A percentile compares a stretch with the other conserved stretches of the same genome.
phyloP scores from a whole-genome alignment of 2,329 filamentous ascomycete genomes.

The Venturia effusa region DNA sequence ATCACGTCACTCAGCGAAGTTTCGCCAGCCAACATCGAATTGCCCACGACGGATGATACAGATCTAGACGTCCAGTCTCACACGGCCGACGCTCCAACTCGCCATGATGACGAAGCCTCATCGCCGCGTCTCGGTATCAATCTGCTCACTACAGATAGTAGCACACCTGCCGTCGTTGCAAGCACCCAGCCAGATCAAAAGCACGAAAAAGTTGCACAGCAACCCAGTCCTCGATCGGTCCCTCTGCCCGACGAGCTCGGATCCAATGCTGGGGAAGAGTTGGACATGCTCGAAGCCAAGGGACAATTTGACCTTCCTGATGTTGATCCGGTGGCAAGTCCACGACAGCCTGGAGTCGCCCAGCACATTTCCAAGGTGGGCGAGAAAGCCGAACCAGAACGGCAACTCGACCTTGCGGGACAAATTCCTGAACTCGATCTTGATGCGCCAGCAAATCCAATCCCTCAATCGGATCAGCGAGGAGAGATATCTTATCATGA shows the following conservation, averaged over 20 bases:
- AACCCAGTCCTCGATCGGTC: not conserved
- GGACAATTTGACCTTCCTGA: not conserved
- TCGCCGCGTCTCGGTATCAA: not conserved
- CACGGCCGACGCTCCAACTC: not conserved
- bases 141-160: not conserved
- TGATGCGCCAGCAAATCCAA: not conserved
- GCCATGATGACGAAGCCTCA: not conserved
- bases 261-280: not conserved
- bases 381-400: not conserved
- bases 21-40: slow-evolving; percentile 2
- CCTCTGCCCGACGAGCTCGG: not conserved
- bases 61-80: not conserved
- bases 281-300: slow-evolving; percentile 3
- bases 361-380: not conserved
- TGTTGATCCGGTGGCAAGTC: not conserved
- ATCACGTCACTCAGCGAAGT: not conserved
- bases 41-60: slow-evolving; percentile 9
- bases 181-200: not conserved
- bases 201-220: not conserved
- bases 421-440: slow-evolving; percentile 11
- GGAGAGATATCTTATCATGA: not conserved
- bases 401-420: not conserved
- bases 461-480: not conserved
- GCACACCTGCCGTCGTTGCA: not conserved
- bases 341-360: not conserved